Evolutionary conservation across 2,329 filamentous ascomycete species (phyloP).

Genomic region (Fusarium transvaalense): DNA sequence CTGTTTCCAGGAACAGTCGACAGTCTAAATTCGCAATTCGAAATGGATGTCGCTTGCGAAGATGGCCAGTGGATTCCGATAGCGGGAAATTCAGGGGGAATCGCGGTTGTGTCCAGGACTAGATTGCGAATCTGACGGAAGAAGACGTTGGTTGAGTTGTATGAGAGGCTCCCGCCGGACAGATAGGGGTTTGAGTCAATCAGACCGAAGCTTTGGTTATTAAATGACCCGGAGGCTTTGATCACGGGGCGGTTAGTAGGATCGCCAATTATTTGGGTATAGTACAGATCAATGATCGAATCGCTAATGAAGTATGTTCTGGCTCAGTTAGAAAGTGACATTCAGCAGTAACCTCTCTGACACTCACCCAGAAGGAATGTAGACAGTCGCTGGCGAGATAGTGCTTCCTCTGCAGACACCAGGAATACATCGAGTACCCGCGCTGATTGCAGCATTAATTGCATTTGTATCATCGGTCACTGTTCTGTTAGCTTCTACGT

Average conservation of each 20-base stretch:
- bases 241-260: slow-evolving; percentile 68
- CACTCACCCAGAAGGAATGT: slow-evolving; percentile 54
- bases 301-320: slow-evolving; percentile 77
- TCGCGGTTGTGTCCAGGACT: slow-evolving; percentile 65
- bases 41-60: slow-evolving; percentile 71
- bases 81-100: slow-evolving; percentile 59
- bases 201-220: slow-evolving; percentile 56
- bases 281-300: slow-evolving; percentile 81
- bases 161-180: slow-evolving; percentile 57
- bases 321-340: slow-evolving; percentile 6
- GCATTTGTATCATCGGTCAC: slow-evolving; percentile 48
- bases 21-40: slow-evolving; percentile 69
- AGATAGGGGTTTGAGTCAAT: slow-evolving; percentile 64
- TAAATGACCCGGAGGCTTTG: slow-evolving; percentile 65
- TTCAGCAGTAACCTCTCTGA: slow-evolving; percentile 32
- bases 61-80: slow-evolving; percentile 77
- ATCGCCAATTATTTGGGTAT: slow-evolving; percentile 83
- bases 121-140: slow-evolving; percentile 70
- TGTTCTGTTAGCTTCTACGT: slow-evolving; percentile 3
- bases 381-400: slow-evolving; percentile 55
- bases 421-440: slow-evolving; percentile 41
- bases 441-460: slow-evolving; percentile 49
- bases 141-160: slow-evolving; percentile 69
- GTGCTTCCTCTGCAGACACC: slow-evolving; percentile 50
- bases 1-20: slow-evolving; percentile 60